Evolutionary conservation across 2,329 filamentous ascomycete species (phyloP), one percentile per base, ranked within the genome.

Genomic region (Arthrobotrys conoides): DNA sequence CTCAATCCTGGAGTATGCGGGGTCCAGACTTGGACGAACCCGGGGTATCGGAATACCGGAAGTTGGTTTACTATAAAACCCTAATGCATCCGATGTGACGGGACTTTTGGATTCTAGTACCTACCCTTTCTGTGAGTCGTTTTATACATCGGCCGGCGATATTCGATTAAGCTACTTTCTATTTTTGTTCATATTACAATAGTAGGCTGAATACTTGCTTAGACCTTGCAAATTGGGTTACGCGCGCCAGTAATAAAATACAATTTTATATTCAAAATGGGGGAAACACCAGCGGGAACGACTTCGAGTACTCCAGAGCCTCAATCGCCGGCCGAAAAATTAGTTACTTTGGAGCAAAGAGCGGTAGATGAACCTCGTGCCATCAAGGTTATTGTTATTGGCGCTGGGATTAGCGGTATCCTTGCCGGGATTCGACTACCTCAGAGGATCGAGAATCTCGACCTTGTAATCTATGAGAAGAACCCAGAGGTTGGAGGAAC

Each of bases 401-500:
- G 84, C 18, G 84, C 84, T 12, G 84, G 83, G n/a, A 84, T 83
- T 69, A 84, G 83, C 14, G 84, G 84, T 12, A 84, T 84, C 51
- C 83, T 84, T 68, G 73, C 84, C 14, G 83, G 83, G 10, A 83
- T 84, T 41, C 80, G 83, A 16, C 83, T 84, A 73, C 82, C 84
- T 4, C 83, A 84, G 49, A 81, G 83, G 30, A 76, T 84, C 22
- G 82, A 82, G 63, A 84, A 84, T 71, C 57, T 84, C 33, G 83
- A 84, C 9, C 46, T 79, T 4, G 57, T 73, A 2, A 65, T 89
- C 51, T 89, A 89, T 81, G 88, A 89, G 80, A 89, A 89, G 83
- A 89, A 89, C 76, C 82, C 83, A 8, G 86, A 87, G 20, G 84
- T 89, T 10, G 88, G 88, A 20, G 88, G 88, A 1, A 90, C 88